These are phyloP conservation scores for Penicillium corylophilum DNA, from an alignment of 2,329 filamentous ascomycete genomes.

Conservation along the genomic window DNA sequence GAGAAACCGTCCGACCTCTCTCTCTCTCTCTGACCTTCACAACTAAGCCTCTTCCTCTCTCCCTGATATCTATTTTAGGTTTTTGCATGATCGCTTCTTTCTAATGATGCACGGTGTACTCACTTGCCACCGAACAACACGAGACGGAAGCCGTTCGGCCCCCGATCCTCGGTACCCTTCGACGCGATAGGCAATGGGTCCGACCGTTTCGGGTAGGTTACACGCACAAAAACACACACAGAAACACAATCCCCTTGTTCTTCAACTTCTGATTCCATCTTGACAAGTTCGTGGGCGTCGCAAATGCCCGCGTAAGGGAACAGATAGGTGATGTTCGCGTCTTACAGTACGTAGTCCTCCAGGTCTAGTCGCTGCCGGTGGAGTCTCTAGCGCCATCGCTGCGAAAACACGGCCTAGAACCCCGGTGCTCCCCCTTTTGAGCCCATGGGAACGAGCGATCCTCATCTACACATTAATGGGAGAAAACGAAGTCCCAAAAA, in stretches of 20 bases:
- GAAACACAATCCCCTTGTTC: background rate
- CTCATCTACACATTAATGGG: background rate
- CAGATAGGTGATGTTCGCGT: background rate
- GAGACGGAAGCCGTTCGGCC: background rate
- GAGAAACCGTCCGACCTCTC: background rate
- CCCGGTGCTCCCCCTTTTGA: background rate
- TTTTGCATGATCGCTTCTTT: background rate
- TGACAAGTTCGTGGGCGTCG: background rate
- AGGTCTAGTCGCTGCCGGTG: conserved; percentile 3
- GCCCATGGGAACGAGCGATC: background rate
- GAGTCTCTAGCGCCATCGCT: background rate
- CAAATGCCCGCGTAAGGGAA: background rate
- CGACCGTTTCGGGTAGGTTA: background rate
- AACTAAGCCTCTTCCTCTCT: background rate
- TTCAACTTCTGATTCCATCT: background rate
- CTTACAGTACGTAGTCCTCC: background rate
- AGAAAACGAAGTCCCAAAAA: background rate
- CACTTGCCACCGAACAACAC: conserved; percentile 11
- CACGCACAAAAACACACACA: background rate
- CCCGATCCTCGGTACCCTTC: background rate
- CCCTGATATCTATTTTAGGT: background rate
- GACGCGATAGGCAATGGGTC: background rate
- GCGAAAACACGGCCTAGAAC: background rate
- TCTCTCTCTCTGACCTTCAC: no score
- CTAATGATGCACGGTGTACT: conserved; percentile 11